A percentile compares a stretch with the other conserved stretches of the same genome.
These are phyloP conservation scores for Scorias spongiosa DNA, from an alignment of 2,329 filamentous ascomycete species.

Conservation along the genomic window DNA sequence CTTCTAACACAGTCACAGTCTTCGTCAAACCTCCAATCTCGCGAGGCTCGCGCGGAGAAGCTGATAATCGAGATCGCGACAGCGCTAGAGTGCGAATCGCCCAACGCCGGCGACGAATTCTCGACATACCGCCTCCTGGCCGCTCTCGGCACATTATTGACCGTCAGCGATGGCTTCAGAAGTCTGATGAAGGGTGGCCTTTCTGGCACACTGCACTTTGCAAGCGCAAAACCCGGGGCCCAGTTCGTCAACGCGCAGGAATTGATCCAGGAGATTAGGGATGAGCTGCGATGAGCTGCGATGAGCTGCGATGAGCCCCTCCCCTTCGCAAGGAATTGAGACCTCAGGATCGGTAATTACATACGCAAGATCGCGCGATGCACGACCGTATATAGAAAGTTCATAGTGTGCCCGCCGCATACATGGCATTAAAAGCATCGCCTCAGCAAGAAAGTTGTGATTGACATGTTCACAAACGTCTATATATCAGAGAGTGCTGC, in stretches of 20 bases:
- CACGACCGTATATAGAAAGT: too few relatives aligned
- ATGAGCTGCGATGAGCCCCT: slow-evolving; percentile 19
- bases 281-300: slow-evolving; percentile 26
- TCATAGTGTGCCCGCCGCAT: too few relatives aligned
- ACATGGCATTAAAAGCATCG: too few relatives aligned
- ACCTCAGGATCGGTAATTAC: too few relatives aligned
- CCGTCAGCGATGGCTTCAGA: slow-evolving; percentile 44
- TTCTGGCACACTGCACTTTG: slow-evolving; percentile 33
- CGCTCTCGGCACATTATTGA: slow-evolving; percentile 63
- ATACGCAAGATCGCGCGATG: too few relatives aligned
- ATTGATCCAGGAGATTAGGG: slow-evolving; percentile 44
- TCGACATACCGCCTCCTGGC: slow-evolving; percentile 71
- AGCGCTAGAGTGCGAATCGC: slow-evolving; percentile 18
- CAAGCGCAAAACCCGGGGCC: slow-evolving; percentile 33
- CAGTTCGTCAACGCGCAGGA: slow-evolving; percentile 46
- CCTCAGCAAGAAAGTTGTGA: too few relatives aligned
- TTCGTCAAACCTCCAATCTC: slow-evolving; percentile 10
- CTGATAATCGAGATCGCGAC: slow-evolving; percentile 18
- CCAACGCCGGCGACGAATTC: slow-evolving; percentile 58
- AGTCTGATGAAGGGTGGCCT: slow-evolving; percentile 42
- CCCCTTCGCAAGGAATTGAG: too few relatives aligned
- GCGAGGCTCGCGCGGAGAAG: slow-evolving; percentile 17
- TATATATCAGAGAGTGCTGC: too few relatives aligned
- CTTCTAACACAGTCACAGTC: slow-evolving; percentile 37
- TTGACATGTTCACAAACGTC: too few relatives aligned